Evolutionary conservation across 306 rosid species (phyloP), one percentile per base, ranked within the genome.

Genomic region (Cucurbita ficifolia): DNA sequence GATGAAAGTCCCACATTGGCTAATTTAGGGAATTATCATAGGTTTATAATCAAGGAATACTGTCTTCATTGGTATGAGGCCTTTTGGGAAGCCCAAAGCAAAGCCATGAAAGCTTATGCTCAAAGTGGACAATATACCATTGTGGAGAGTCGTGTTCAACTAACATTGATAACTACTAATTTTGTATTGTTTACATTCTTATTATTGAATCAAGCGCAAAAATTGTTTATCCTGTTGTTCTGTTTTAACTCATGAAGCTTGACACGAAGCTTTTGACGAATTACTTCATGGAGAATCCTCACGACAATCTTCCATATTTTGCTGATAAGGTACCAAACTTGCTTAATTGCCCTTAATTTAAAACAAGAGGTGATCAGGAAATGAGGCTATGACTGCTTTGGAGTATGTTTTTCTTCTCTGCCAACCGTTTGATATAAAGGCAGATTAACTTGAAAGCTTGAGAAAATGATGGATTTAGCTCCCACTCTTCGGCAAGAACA

Each of bases 191-290:
- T 29, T 29, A 29, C 33, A 2, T 29, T 29, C 33, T 29, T 29
- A 3, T 29, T 29, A 29, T 29, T 29, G 2, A 29, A 29, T 2
- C 33, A 29, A 29, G 33, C 33, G 33, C 33, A 12, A 67, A 67
- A 10, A 6, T 12, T 45, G 21, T 4, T 46, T 12, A 22, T 45
- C 39, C 55, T 46, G 22, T 8, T 33, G 75, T 50, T 46, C 74
- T 76, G 76, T 60, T 85, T 69, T 71, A 62, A 63, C 79, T 79
- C 68, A 75, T 86, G 82, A 79, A 93, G 98, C 96, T 90, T 81
- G 98, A 93, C 89, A 88, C 84, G 82, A 76, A 51, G 62, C 90
- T 90, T 72, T 76, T 93, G 85, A 87, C 78, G 83, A 88, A 83
- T 76, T 90, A 83, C 80, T 93, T 93, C 83, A 76, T 54, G 52